Evolutionary conservation across 495 filamentous ascomycete species (phyloP), one percentile per base, ranked within the genome.

Genomic region (Penicillium daleae): DNA sequence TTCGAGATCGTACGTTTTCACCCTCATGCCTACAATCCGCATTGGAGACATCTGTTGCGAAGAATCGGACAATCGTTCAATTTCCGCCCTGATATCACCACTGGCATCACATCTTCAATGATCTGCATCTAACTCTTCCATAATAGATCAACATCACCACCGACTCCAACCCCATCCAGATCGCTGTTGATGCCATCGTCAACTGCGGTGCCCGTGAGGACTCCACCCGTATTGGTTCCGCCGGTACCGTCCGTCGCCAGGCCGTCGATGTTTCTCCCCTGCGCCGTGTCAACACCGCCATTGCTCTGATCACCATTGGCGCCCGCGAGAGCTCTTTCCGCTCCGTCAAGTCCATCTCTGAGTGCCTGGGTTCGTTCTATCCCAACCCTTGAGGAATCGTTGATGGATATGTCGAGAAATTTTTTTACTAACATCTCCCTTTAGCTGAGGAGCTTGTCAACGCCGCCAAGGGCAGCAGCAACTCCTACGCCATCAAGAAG

Each of bases 401-500:
- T n/a, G 1, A 4, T 33, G 29, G 8, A 19, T 33, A 3, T 9
- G 7, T 51, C 17, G 9, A 0, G 19, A 21, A 53, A n/a, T 15
- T 56, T 31, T 6, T 19, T 31, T 2, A 48, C 56, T 58, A 58
- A 46, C 29, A 44, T 46, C 12, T 48, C 15, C 24, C 32, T 55
- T 6, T 26, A 58, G 95, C 95, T 78, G 95, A 99, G 83, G 95
- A 99, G 87, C 88, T 99, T 76, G 97, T 99, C 88, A 99, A 99
- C 86, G 96, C 96, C 75, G 95, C 96, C 78, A 99, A 99, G 91
- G 95, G 95, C 70, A 93, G 90, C 88, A 94, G 90, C 82, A 99
- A 99, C 91, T 96, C 92, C 66, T 99, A 98, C 78, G 95, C 95
- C 66, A 99, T 99, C 87, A 99, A 99, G 92, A 99, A 99, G 92